phyloP scores from a whole-genome alignment of 345 rosid species.

The Lenwebbia sp. region DNA sequence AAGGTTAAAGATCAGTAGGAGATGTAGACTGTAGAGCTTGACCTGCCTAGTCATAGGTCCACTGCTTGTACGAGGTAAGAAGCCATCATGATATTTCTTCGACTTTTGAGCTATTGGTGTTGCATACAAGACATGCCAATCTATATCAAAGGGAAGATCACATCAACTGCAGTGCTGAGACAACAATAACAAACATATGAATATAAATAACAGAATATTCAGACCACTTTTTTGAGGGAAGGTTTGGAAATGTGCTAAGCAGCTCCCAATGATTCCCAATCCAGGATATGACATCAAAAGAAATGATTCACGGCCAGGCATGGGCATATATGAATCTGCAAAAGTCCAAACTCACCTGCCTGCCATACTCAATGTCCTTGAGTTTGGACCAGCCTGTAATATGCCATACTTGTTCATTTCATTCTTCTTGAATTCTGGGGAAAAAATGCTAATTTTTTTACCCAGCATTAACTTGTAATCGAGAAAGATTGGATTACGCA shows the following conservation, averaged over 20 bases:
- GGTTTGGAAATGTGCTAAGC: not conserved
- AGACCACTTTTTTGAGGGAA: not conserved
- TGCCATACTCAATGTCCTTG: constrained; percentile 11
- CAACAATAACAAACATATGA: not conserved
- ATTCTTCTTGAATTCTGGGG: constrained; percentile 54
- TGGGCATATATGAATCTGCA: not conserved
- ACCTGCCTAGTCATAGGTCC: constrained; percentile 45
- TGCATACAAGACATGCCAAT: constrained; percentile 48
- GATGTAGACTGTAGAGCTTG: not conserved
- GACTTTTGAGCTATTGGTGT: constrained; percentile 43
- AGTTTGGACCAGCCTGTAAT: constrained; percentile 19
- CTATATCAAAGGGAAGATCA: constrained; percentile 5
- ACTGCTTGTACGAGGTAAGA: constrained; percentile 14
- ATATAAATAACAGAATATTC: not conserved
- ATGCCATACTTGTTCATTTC: constrained; percentile 42
- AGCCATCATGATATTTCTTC: constrained; percentile 56
- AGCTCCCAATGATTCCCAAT: not conserved
- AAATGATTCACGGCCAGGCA: not conserved
- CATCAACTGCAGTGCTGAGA: not conserved
- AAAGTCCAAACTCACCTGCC: constrained; percentile 45
- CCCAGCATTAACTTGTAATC: not conserved
- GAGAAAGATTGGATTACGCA: not conserved
- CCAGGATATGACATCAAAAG: not conserved
- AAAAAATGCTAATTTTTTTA: not conserved
- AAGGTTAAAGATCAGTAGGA: not conserved